phyloP scores from a whole-genome alignment of 2,329 filamentous ascomycete species.

The Didymella keratinophila region DNA sequence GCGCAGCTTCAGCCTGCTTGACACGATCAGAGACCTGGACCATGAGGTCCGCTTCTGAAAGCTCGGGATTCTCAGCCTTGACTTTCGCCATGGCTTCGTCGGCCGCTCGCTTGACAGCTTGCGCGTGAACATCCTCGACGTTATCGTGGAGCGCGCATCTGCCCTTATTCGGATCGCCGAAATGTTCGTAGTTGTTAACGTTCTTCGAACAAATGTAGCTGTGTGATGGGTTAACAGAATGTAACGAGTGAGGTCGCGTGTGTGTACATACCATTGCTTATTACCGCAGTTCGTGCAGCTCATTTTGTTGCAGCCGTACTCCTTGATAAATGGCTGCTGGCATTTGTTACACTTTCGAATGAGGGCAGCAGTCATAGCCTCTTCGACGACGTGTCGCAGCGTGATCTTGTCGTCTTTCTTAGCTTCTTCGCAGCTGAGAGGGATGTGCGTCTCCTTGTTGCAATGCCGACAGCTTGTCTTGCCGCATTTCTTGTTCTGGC shows the following conservation, averaged over 20 bases:
- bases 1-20: slow-evolving; percentile 41
- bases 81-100: slow-evolving; percentile 64
- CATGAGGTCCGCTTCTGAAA: slow-evolving; percentile 66
- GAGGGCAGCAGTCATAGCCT: slow-evolving; percentile 82
- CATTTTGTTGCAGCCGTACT: slow-evolving; percentile 85
- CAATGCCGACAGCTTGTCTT: slow-evolving; percentile 66
- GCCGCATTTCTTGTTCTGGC: slow-evolving; percentile 70
- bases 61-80: slow-evolving; percentile 65
- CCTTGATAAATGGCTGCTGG: slow-evolving; percentile 79
- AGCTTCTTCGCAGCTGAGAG: slow-evolving; percentile 72
- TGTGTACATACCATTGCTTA: slow-evolving; percentile 59
- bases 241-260: neutral
- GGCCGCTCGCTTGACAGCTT: slow-evolving; percentile 70
- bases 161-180: slow-evolving; percentile 59
- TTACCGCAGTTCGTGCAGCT: slow-evolving; percentile 68
- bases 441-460: slow-evolving; percentile 72
- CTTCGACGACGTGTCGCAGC: slow-evolving; percentile 74
- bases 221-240: slow-evolving; percentile 6
- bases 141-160: slow-evolving; percentile 73
- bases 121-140: slow-evolving; percentile 65
- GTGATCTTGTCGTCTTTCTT: slow-evolving; percentile 67
- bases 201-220: slow-evolving; percentile 76
- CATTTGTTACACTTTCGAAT: slow-evolving; percentile 78
- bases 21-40: slow-evolving; percentile 66
- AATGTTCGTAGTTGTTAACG: slow-evolving; percentile 73